Percentiles rank a stretch among this genome's conserved stretches.
Conservation (phyloP, 2,329 filamentous ascomycete species). For the Rhinocladiella mackenziei region DNA sequence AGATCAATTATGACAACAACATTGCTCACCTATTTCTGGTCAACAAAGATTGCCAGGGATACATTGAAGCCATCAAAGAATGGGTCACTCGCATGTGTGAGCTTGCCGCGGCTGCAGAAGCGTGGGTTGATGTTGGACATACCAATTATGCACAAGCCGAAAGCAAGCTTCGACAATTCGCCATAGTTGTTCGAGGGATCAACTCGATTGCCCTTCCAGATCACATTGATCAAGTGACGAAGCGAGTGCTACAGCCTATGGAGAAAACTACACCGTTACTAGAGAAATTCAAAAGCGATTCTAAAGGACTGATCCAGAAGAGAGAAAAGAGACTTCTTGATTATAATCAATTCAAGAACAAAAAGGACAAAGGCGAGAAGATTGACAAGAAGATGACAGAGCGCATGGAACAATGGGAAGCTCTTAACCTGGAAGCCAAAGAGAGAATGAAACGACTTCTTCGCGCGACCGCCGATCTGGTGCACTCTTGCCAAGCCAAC, state of each 20-base stretch:
- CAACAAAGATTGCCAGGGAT: slow-evolving; percentile 88
- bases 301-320: slow-evolving; percentile 87
- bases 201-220: slow-evolving; percentile 77
- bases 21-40: slow-evolving; percentile 90
- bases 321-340: slow-evolving; percentile 88
- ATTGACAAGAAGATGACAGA: slow-evolving; percentile 80
- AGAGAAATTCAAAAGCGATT: slow-evolving; percentile 37
- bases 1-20: slow-evolving; percentile 86
- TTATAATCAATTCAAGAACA: slow-evolving; percentile 74
- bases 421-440: slow-evolving; percentile 88
- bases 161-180: slow-evolving; percentile 91
- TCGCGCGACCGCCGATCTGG: slow-evolving; percentile 72
- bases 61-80: slow-evolving; percentile 74
- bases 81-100: slow-evolving; percentile 78
- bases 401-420: slow-evolving; percentile 81
- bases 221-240: slow-evolving; percentile 58
- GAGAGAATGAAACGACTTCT: slow-evolving; percentile 86
- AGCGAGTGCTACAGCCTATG: slow-evolving; percentile 8
- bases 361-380: slow-evolving; percentile 77
- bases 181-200: slow-evolving; percentile 79
- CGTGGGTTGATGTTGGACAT: slow-evolving; percentile 66
- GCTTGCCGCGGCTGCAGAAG: slow-evolving; percentile 75
- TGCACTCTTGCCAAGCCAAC: slow-evolving; percentile 75
- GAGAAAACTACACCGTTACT: slow-evolving; percentile 22
- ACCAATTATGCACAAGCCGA: slow-evolving; percentile 79